Base-by-base conservation (phyloP, 2,329 filamentous ascomycete species). In the Colletotrichum sp. region DNA sequence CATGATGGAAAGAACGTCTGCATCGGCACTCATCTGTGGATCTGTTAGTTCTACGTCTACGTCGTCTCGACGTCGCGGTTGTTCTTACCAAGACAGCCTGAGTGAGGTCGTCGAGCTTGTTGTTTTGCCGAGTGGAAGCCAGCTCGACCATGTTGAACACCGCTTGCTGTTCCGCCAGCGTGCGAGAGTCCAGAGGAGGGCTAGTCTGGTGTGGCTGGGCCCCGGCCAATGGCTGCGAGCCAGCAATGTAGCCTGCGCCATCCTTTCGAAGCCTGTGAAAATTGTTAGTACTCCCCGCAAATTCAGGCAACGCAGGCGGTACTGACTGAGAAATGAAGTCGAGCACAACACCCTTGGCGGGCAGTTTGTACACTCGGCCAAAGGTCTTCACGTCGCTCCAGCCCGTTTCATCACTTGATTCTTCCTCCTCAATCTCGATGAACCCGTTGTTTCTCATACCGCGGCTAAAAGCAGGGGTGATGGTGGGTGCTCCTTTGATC, bases 371-470 rank as follows among this genome's bases (percentile, higher is more conserved):
- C 27, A 91, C 86, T 32, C 90, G 89, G n/a, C 93, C 94, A 80
- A 91, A 93, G 19, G 90, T 89, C 72, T 88, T 86, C 11, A 89
- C 83, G 73, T 93, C 90, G 70, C 88, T 89, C 86, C 93, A 92
- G 36, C 88, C 89, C 57, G 85, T 85, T 36, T 90, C 89, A 32
- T 90, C 87, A 65, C 90, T 88, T 25, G 91, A 89, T 19, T 91
- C 88, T 36, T 91, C 89, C 44, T 93, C 90, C 71, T 93, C 92
- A 72, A 96, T 86, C 79, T 96, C 94, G 79, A 96, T 92, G 80
- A 92, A 88, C 52, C 94, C 94, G 75, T 94, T 94, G 82, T 95
- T 95, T 81, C 85, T 87, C 80, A 93, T 89, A 73, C 94, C 95
- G 74, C 95, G 93, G 48, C 84, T 83, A 78, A 91, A 87, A 27